Evolutionary conservation across 108 stramenopile genomes (phyloP).

Genomic region (Aureococcus anophagefferens): DNA sequence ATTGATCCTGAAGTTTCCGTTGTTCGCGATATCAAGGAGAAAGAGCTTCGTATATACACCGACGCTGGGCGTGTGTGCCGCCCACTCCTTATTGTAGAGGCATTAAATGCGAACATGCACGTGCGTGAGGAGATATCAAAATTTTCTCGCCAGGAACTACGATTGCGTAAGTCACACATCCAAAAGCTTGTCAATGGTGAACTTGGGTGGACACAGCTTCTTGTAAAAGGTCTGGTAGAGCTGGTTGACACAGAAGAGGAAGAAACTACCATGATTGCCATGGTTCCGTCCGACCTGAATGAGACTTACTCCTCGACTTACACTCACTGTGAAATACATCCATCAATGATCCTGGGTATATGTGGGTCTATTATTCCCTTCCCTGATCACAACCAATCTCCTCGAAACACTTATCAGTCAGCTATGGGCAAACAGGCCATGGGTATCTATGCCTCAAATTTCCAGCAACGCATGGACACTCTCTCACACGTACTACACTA

Average conservation of each 20-base stretch:
- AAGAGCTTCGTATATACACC: conserved; percentile 92
- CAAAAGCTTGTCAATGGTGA: conserved; percentile 15
- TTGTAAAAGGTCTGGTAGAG: conserved; percentile 88
- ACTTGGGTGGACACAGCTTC: conserved; percentile 74
- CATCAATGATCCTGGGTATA: conserved; percentile 89
- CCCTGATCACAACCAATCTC: conserved; percentile 99
- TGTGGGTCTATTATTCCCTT: conserved; percentile 96
- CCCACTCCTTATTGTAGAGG: conserved; percentile 86
- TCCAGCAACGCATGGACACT: conserved; percentile 97
- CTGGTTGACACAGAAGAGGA: conserved; percentile 98
- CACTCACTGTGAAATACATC: conserved; percentile 99
- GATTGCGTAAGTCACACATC: conserved; percentile 49
- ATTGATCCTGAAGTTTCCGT: conserved; percentile 95
- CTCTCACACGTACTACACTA: conserved; percentile 99
- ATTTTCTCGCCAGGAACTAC: conserved; percentile 10
- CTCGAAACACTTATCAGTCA: conserved; percentile 58
- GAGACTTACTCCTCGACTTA: conserved; percentile 86
- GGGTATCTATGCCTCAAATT: conserved; percentile 95
- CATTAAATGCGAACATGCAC: no score
- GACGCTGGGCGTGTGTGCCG: conserved; percentile 98
- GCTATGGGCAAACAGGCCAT: conserved; percentile 81
- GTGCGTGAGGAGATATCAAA: no score
- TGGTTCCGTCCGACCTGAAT: conserved; percentile 85
- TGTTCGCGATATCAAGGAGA: conserved; percentile 80
- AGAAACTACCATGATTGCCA: conserved; percentile 97